Percentiles rank a stretch among this genome's conserved stretches.
phyloP scores from a whole-genome alignment of 1,284 basidiomycete genomes.

The Cryptococcus sp. region DNA sequence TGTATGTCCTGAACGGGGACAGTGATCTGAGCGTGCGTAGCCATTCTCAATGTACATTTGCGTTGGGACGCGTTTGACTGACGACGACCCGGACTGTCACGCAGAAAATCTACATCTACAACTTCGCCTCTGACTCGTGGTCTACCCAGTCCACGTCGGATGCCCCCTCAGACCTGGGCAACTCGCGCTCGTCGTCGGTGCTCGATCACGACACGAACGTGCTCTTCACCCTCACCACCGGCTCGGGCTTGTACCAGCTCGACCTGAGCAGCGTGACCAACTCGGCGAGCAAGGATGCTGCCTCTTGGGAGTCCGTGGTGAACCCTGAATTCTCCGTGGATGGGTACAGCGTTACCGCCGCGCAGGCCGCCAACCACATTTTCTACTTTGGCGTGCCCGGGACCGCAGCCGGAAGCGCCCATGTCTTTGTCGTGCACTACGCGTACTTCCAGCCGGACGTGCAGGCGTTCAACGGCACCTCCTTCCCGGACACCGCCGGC shows the following conservation, averaged over 20 bases:
- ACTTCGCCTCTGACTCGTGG: conserved; percentile 46
- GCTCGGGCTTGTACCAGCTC: conserved; percentile 55
- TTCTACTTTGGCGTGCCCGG: conserved; percentile 70
- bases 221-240: conserved; percentile 55
- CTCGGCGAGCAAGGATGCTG: conserved; percentile 57
- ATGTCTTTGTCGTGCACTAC: conserved; percentile 88
- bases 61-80: neutral
- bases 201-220: conserved; percentile 87
- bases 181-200: conserved; percentile 54
- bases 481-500: conserved; percentile 72
- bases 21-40: conserved; percentile 57
- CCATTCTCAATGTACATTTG: neutral
- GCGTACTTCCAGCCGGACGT: conserved; percentile 48
- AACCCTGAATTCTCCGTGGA: conserved; percentile 55
- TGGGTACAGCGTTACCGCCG: conserved; percentile 37
- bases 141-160: conserved; percentile 46
- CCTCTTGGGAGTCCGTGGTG: conserved; percentile 63
- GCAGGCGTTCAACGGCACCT: conserved; percentile 46
- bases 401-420: conserved; percentile 61
- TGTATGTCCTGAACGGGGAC: conserved; percentile 76
- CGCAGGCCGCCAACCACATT: conserved; percentile 48
- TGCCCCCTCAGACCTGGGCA: conserved; percentile 33
- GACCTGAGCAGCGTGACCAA: conserved; percentile 61
- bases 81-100: neutral
- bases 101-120: conserved; percentile 49